These are phyloP conservation scores for Bryoerythrophyllum caledonicum DNA, from an alignment of 225 moss, liverwort and hornwort genomes.

Conservation along the genomic window DNA sequence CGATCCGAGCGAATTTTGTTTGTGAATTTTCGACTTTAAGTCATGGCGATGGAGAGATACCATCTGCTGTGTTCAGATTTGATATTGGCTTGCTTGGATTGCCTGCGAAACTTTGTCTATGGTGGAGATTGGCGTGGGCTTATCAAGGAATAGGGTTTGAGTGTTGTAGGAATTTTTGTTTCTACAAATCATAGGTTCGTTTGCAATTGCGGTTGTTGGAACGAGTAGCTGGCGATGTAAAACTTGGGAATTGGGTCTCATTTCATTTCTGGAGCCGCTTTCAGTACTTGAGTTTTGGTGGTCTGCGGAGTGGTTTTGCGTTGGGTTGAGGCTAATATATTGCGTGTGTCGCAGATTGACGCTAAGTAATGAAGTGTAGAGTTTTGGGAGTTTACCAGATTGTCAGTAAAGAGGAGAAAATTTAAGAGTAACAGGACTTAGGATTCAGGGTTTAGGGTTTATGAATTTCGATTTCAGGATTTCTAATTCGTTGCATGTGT, in stretches of 20 bases:
- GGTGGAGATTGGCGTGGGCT: background rate
- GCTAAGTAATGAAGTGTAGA: background rate
- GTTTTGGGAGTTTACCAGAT: background rate
- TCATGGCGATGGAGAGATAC: background rate
- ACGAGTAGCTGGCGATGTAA: too few species aligned
- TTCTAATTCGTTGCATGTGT: background rate
- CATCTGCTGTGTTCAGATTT: background rate
- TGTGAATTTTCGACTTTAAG: background rate
- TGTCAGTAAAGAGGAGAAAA: background rate
- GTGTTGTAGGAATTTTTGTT: background rate
- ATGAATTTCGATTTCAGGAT: background rate
- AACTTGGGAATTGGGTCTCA: too few species aligned
- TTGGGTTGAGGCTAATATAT: conserved; percentile 6
- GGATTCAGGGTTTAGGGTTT: background rate
- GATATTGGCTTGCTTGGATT: background rate
- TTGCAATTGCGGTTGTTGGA: background rate
- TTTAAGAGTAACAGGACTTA: background rate
- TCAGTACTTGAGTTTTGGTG: too few species aligned
- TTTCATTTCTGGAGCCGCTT: too few species aligned
- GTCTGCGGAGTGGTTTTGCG: too few species aligned
- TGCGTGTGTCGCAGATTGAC: conserved; percentile 12
- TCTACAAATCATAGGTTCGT: background rate
- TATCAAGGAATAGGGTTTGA: background rate
- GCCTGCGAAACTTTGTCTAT: background rate
- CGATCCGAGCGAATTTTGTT: background rate